Base-by-base conservation (phyloP, 2,329 filamentous ascomycete species). In the Grosmannia huntii region DNA sequence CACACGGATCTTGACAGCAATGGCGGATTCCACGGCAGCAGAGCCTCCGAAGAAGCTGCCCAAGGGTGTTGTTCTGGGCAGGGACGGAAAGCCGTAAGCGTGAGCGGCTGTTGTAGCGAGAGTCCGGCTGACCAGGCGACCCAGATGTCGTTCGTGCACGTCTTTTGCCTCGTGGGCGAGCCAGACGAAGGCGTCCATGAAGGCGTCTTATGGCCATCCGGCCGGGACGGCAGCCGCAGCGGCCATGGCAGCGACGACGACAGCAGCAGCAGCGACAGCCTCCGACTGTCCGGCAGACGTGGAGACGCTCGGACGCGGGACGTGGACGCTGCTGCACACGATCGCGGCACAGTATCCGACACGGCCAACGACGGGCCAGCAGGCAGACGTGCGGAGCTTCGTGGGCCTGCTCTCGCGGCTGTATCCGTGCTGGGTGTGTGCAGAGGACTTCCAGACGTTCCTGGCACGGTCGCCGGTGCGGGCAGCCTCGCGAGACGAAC, bases 371-470 rank as follows among this genome's bases (percentile, higher is more conserved):
- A 70, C 76, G 0, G 71, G 76, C 11, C 82, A 96, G 65, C 90
- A 96, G 69, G 74, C 75, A 33, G 87, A 96, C 65, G 86, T 95
- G 65, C 77, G 78, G 58, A 78, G 82, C 56, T 97, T 99, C 73
- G 78, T 99, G 65, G 74, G 76, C 27, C 77, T 90, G 2, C 95
- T 99, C 70, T 85, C 88, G 28, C 87, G 86, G 64, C 73, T 97
- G 23, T 99, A 99, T 68, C 94, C 94, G 4, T 99, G 94, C 76
- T 96, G 91, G 90, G 82, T 87, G 3, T 99, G 94, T 71, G 94
- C 91, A 38, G 87, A 92, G 61, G 92, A 97, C 68, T 96, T 99
- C 70, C 86, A 86, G 70, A 70, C 70, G 0, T 97, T 92, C 79
- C 85, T 97, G 75, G 77, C 76, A 62, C 79, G 80, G 62, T 87